phyloP scores from a whole-genome alignment of 106 monocot genomes.

The Allium fistulosum region DNA sequence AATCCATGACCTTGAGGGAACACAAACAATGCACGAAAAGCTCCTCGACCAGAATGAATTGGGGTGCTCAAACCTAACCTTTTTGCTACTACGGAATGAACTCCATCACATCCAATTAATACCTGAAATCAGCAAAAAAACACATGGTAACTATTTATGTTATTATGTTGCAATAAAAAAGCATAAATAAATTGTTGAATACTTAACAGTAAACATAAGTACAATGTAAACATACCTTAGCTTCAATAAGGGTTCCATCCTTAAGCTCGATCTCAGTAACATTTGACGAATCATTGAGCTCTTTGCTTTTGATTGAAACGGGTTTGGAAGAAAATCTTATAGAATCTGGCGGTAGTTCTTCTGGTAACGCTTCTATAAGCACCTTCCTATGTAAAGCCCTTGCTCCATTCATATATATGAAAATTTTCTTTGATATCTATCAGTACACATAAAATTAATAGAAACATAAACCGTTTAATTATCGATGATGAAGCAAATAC shows the following conservation, averaged over 20 bases:
- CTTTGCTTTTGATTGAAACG: background rate
- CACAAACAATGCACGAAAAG: slow-evolving; percentile 8
- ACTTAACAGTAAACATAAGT: too few relatives aligned
- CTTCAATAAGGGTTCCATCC: slow-evolving; percentile 10
- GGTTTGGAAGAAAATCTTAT: slow-evolving; percentile 15
- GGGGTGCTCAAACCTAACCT: slow-evolving; percentile 13
- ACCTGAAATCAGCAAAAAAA: background rate
- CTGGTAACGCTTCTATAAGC: slow-evolving; percentile 6
- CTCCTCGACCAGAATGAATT: slow-evolving; percentile 6
- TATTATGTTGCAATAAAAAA: background rate
- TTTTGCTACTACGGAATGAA: slow-evolving; percentile 17
- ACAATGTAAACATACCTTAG: too few relatives aligned
- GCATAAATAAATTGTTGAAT: too few relatives aligned
- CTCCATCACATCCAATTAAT: slow-evolving; percentile 25
- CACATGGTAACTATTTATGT: background rate
- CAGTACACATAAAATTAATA: too few relatives aligned
- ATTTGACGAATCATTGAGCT: background rate
- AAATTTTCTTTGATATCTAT: too few relatives aligned
- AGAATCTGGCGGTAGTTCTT: slow-evolving; percentile 1
- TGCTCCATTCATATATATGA: background rate
- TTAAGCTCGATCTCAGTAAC: background rate
- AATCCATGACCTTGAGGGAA: slow-evolving; percentile 15
- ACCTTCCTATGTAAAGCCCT: slow-evolving; percentile 11
- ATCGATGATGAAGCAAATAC: too few relatives aligned
- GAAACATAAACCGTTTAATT: too few relatives aligned